phyloP scores from a whole-genome alignment of 1,284 basidiomycete species.

The Sanghuangporus weigelae region DNA sequence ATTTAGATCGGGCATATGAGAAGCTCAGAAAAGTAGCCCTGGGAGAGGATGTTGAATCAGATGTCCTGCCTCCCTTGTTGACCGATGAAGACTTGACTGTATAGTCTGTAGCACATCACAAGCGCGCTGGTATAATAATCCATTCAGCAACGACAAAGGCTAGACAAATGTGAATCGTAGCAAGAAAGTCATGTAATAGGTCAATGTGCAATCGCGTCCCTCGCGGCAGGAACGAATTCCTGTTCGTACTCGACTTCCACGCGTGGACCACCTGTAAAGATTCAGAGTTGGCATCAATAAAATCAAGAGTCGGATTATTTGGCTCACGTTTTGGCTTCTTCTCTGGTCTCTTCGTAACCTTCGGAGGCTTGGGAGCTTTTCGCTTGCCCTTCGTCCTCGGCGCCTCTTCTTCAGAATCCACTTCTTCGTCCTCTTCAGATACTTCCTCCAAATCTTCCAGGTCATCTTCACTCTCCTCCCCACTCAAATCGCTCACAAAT shows the following conservation, averaged over 20 bases:
- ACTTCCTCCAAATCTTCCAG: conserved; percentile 59
- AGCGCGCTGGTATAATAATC: background rate
- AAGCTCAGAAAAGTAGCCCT: conserved; percentile 68
- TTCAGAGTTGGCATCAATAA: conserved; percentile 18
- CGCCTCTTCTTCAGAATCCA: conserved; percentile 28
- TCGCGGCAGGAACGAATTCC: conserved; percentile 37
- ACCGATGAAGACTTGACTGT: background rate
- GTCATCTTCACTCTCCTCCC: conserved; percentile 56
- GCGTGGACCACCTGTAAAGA: conserved; percentile 57
- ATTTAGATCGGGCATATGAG: conserved; percentile 79
- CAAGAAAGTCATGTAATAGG: background rate
- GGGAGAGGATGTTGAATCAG: conserved; percentile 51
- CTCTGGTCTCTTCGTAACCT: conserved; percentile 44
- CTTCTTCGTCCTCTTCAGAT: conserved; percentile 32
- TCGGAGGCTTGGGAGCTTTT: conserved; percentile 45
- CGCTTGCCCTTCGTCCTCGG: conserved; percentile 54
- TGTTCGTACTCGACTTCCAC: conserved; percentile 96
- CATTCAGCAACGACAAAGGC: background rate
- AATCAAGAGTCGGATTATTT: background rate
- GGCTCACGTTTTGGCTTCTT: conserved; percentile 55
- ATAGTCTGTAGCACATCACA: background rate
- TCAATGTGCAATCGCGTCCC: conserved; percentile 13
- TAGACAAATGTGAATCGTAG: background rate
- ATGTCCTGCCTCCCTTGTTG: conserved; percentile 41
- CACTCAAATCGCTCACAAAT: conserved; percentile 84